Evolutionary conservation across 139 green algal genomes (phyloP).

Genomic region (Bryopsis sp.): DNA sequence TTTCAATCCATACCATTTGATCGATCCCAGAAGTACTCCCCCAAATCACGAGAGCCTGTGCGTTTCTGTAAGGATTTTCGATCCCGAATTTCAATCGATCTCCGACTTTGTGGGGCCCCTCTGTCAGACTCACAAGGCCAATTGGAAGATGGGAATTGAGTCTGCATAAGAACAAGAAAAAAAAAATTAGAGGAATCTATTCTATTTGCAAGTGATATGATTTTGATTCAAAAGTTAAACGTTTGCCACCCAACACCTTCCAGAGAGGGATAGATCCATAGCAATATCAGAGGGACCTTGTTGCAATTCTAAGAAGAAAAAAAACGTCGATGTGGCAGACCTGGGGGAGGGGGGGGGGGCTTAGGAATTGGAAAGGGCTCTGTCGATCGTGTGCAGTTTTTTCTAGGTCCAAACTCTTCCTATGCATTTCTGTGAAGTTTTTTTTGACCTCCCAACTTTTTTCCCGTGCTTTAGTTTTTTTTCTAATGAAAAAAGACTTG

Average conservation of each 20-base stretch:
- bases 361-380: no score
- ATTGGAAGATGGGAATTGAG: background rate
- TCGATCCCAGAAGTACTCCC: background rate
- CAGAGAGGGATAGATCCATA: background rate
- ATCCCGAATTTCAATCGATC: background rate
- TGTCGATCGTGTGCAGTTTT: no score
- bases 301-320: no score
- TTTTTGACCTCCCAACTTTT: background rate
- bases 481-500: background rate
- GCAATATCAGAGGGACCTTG: background rate
- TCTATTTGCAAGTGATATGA: no score
- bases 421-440: no score
- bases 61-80: constrained; percentile 13
- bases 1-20: background rate
- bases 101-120: constrained; percentile 5
- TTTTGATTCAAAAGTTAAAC: no score
- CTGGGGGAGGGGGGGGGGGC: no score
- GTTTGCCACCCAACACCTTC: no score
- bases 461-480: background rate
- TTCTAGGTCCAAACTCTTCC: no score
- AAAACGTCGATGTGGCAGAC: no score
- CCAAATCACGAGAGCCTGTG: constrained; percentile 9
- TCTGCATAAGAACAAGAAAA: no score
- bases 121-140: background rate
- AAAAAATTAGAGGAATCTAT: no score